phyloP scores from a whole-genome alignment of 768 basidiomycete genomes.

The Russula vinacea region DNA sequence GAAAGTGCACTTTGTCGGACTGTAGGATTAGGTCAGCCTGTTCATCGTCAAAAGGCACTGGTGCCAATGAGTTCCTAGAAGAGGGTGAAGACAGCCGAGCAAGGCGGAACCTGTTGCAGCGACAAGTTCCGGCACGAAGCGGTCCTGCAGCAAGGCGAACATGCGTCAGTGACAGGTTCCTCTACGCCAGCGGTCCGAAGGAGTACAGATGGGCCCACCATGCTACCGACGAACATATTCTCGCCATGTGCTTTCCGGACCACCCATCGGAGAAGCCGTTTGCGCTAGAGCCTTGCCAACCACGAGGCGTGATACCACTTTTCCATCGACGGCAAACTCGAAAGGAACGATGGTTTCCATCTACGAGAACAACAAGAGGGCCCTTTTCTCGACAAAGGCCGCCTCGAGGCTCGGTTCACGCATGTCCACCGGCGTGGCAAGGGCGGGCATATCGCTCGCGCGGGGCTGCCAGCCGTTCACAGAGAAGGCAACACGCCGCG shows the following conservation, averaged over 20 bases:
- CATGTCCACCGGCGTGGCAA: slow-evolving; percentile 45
- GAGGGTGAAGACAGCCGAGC: slow-evolving; percentile 76
- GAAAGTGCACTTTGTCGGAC: too few relatives aligned
- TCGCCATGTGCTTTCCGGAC: slow-evolving; percentile 47
- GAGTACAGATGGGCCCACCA: slow-evolving; percentile 76
- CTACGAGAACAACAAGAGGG: slow-evolving; percentile 67
- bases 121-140: slow-evolving; percentile 74
- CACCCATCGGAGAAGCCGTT: slow-evolving; percentile 61
- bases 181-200: slow-evolving; percentile 63
- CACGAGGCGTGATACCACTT: slow-evolving; percentile 59
- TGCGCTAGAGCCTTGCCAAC: slow-evolving; percentile 60
- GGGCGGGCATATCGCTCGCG: slow-evolving; percentile 61
- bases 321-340: slow-evolving; percentile 71
- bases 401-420: slow-evolving; percentile 67
- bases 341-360: slow-evolving; percentile 77
- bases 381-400: slow-evolving; percentile 73
- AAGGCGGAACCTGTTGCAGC: slow-evolving; percentile 79
- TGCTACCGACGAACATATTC: slow-evolving; percentile 75
- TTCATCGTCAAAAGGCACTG: too few relatives aligned
- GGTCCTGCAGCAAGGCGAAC: slow-evolving; percentile 48
- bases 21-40: too few relatives aligned
- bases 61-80: too few relatives aligned
- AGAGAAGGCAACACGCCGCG: slow-evolving; percentile 66
- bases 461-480: slow-evolving; percentile 84
- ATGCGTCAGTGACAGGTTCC: slow-evolving; percentile 51